Evolutionary conservation across 192 early-diverging fungal genomes (phyloP), one percentile per base, ranked within the genome.

Genomic region (Paraglomus brasilianum): DNA sequence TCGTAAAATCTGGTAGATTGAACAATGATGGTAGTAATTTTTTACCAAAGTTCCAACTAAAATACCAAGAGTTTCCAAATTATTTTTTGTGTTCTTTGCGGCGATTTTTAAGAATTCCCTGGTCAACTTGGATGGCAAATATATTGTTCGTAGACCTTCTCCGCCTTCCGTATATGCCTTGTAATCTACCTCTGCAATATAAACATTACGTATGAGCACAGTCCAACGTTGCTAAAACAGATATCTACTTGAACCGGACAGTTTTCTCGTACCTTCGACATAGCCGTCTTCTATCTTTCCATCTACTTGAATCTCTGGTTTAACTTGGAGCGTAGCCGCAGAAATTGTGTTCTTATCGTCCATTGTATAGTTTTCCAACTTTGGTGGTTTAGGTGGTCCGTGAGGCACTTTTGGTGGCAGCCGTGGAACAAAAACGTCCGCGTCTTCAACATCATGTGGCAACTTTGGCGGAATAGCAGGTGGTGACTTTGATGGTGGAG

Each of bases 41-140:
- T 77, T 66, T 73, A 90, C 84, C 67, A 94, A 74, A 45, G 72
- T 81, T 39, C 94, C 94, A 62, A 85, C 89, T 11, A 96, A 78
- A 17, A 96, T 87, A 4, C 90, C 94, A 75, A 93, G 94, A 1
- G 94, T 96, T 69, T 96, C 94, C 17, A 96, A 74, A 66, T 95
- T 96, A 21, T 81, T 79, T 5, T 61, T 63, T 0, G 94, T 96
- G 73, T 96, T 94, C 6, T 42, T 42, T 8, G 72, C 65, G 0
- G 94, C 92, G 60, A 94, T 85, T 51, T 78, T 75, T 40, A 92
- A 70, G 58, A 96, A 96, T 39, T 81, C 80, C 2, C 87, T 82
- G 8, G 89, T 73, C 24, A 95, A 74, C 8, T 80, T 77, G n/a
- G 73, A 68, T 42, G 93, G 92, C 14, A 94, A 66, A 52, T 80